Evolutionary conservation across 176 grass and related monocot species (phyloP).

Genomic region (Hordeum vulgare): DNA sequence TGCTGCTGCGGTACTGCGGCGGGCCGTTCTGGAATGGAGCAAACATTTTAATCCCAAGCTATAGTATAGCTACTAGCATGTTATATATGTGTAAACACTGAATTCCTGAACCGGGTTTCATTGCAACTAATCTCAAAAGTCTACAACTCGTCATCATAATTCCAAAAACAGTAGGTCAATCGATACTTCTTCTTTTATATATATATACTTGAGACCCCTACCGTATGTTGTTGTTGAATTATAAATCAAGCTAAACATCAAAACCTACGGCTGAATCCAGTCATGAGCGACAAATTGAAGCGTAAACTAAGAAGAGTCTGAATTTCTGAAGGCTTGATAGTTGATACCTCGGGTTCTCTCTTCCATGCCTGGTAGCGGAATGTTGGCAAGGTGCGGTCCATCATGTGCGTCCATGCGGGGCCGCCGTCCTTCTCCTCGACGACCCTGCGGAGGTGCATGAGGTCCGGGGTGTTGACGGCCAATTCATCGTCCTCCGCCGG

Average conservation of each 20-base stretch:
- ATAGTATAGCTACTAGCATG: background rate
- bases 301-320: background rate
- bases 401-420: constrained; percentile 73
- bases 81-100: background rate
- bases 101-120: background rate
- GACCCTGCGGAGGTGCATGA: constrained; percentile 55
- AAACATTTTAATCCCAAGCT: background rate
- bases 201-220: too few relatives aligned
- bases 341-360: constrained; percentile 57
- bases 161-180: background rate
- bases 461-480: constrained; percentile 44
- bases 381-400: constrained; percentile 53
- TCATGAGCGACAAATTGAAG: background rate
- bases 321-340: too few relatives aligned
- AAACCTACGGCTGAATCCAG: too few relatives aligned
- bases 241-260: too few relatives aligned
- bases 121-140: background rate
- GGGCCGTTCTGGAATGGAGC: constrained; percentile 51
- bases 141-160: background rate
- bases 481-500: background rate
- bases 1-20: constrained; percentile 76
- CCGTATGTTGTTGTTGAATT: too few relatives aligned
- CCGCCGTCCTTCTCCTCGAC: constrained; percentile 83
- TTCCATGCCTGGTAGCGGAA: constrained; percentile 74
- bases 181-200: too few relatives aligned